Evolutionary conservation across 1,284 basidiomycete genomes (phyloP), one percentile per base, ranked within the genome.

Genomic region (Trichosporon inkin): DNA sequence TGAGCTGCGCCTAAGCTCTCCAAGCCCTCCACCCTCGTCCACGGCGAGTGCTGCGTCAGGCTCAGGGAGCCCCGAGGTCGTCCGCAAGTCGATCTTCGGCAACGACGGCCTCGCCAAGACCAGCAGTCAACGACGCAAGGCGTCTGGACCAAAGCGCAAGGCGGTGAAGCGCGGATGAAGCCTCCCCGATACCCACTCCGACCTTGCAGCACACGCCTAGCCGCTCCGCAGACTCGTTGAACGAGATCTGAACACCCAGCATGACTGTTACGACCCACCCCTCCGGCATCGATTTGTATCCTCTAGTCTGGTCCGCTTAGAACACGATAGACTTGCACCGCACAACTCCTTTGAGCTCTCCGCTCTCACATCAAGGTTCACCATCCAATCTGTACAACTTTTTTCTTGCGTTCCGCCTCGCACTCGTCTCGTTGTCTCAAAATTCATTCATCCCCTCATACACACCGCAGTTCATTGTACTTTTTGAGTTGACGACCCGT

Each of bases 81-180:
- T 60, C 28, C 58, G 39, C 47, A 60, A 60, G 44, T 55, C 53
- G 17, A 60, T 60, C 17, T 60, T 60, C 35, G 58, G 44, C 44
- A 22, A 20, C 22, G 44, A 49, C 44, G 44, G 44, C 22, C 44
- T 24, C 24, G 44, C 28, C 44, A 32, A 28, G 44, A 24, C 24
- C n/a, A 19, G 24, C 24, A 32, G 44, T 24, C 44, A 49, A 24
- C 44, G 44, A n/a, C 44, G 44, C 44, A 22, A 22, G 22, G n/a
- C 44, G 24, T 49, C 44, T 32, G 44, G 44, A 14, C 44, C 44
- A 10, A 49, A 49, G 44, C 44, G 44, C 44, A 49, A 49, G 24
- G 22, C 44, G 10, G 22, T 24, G 11, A 49, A 49, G 44, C 44
- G 44, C 24, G 44, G 44, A 49, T 49, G 19, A 32, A 32, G 22